A percentile compares a stretch with the other conserved stretches of the same genome.
Conservation (phyloP, 2,329 filamentous ascomycete genomes). For the Colletotrichum lupini region DNA sequence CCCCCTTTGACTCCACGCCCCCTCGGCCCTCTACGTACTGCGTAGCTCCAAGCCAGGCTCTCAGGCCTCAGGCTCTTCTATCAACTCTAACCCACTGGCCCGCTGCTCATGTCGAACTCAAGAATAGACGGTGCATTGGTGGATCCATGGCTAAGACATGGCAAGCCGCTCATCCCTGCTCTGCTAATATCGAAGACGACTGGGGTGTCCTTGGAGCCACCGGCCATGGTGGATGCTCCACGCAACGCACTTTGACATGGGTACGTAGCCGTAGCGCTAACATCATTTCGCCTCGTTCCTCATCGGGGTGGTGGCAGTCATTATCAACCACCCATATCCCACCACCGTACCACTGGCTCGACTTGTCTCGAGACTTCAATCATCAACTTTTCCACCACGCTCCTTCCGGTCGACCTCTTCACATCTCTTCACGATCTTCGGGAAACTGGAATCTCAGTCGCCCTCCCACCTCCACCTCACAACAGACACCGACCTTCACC, state of each 20-base stretch:
- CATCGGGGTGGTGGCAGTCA: constrained; percentile 29
- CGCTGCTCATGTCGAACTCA: constrained; percentile 42
- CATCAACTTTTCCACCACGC: constrained; percentile 46
- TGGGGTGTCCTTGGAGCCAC: constrained; percentile 39
- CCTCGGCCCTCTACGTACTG: neutral
- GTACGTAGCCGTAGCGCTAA: constrained; percentile 35
- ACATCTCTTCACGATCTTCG: constrained; percentile 37
- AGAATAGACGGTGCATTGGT: constrained; percentile 58
- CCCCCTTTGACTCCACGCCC: constrained; percentile 36
- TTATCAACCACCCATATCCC: constrained; percentile 38
- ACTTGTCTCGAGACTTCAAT: constrained; percentile 1
- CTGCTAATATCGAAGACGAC: constrained; percentile 36
- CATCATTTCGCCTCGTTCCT: constrained; percentile 38
- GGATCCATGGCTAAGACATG: constrained; percentile 40
- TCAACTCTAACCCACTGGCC: constrained; percentile 48
- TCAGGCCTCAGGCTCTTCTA: constrained; percentile 34
- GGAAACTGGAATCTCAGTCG: constrained; percentile 27
- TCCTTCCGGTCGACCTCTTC: constrained; percentile 46
- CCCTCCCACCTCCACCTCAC: constrained; percentile 22
- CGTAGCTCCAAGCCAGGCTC: constrained; percentile 30
- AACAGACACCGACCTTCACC: constrained; percentile 18
- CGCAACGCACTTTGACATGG: constrained; percentile 43
- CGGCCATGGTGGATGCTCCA: constrained; percentile 47
- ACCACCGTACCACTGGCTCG: constrained; percentile 23
- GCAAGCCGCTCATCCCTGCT: constrained; percentile 43